Percentiles rank a stretch among this genome's conserved stretches.
Evolutionary conservation across 2,329 filamentous ascomycete species (phyloP).

Genomic region (Fusarium lateritium): DNA sequence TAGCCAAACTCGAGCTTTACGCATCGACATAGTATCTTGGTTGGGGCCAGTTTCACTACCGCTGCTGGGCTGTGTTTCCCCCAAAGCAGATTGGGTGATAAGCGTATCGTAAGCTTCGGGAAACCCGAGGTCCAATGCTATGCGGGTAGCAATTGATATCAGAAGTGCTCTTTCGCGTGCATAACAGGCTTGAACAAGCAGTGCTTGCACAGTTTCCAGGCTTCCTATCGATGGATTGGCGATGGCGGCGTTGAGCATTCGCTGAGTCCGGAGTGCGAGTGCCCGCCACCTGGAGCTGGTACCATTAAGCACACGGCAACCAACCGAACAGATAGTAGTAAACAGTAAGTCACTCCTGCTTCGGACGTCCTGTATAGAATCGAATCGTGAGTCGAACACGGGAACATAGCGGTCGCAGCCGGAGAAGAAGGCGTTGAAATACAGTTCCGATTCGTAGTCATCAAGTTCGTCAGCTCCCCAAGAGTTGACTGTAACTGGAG

Average conservation of each 20-base stretch:
- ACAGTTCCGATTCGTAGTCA: constrained; percentile 3
- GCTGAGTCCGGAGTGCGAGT: constrained; percentile 7
- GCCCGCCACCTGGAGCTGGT: constrained; percentile 8
- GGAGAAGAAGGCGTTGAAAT: constrained; percentile 25
- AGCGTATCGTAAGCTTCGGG: constrained; percentile 22
- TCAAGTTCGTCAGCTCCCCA: background rate
- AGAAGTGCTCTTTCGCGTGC: constrained; percentile 19
- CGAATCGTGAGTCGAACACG: constrained; percentile 1
- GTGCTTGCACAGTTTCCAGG: constrained; percentile 20
- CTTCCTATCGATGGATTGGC: constrained; percentile 11
- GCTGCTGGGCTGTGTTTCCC: background rate
- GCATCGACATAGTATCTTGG: background rate
- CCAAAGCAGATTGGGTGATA: constrained; percentile 1
- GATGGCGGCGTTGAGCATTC: constrained; percentile 26
- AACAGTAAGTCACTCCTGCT: constrained; percentile 1
- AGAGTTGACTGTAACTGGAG: background rate
- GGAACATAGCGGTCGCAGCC: constrained; percentile 26
- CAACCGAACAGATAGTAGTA: constrained; percentile 25
- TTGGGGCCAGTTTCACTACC: rapidly evolving
- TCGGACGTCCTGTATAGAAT: background rate
- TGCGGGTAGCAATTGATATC: constrained; percentile 16
- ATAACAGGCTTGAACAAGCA: constrained; percentile 23
- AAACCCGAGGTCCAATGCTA: constrained; percentile 24
- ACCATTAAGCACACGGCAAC: constrained; percentile 21
- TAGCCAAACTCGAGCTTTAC: constrained; percentile 22